A percentile compares a stretch with the other conserved stretches of the same genome.
Conservation (phyloP, 2,329 filamentous ascomycete genomes). For the Coniochaeta sp. region DNA sequence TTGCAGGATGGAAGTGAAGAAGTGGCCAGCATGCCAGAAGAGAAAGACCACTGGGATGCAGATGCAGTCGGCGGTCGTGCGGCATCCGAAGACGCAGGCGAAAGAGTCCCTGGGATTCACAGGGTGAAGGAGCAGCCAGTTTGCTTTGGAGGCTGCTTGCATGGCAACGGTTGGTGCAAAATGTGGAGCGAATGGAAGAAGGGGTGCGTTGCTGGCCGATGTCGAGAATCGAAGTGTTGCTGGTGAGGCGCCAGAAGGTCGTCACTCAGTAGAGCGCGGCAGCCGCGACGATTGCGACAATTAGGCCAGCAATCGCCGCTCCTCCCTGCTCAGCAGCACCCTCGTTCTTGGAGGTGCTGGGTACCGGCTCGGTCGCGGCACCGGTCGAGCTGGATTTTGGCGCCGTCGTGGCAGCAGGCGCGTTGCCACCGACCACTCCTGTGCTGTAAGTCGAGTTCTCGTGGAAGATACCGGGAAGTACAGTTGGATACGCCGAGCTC, state of each 20-base stretch:
- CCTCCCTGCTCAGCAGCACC: conserved; percentile 37
- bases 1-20: background rate
- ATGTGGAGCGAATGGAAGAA: background rate
- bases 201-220: background rate
- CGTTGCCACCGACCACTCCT: background rate
- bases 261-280: conserved; percentile 34
- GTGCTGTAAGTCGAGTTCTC: conserved; percentile 30
- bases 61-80: background rate
- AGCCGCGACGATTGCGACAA: conserved; percentile 48
- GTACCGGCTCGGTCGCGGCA: conserved; percentile 14
- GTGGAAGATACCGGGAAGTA: conserved; percentile 43
- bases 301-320: conserved; percentile 43
- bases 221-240: background rate
- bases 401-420: background rate
- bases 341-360: conserved; percentile 30
- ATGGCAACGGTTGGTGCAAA: background rate
- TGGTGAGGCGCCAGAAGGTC: background rate
- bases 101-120: too few relatives aligned
- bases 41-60: background rate
- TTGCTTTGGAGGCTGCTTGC: background rate
- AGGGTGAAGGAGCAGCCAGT: background rate
- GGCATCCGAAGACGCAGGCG: background rate
- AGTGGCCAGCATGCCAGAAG: background rate
- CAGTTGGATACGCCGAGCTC: conserved; percentile 16
- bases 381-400: conserved; percentile 4